phyloP scores from a whole-genome alignment of 495 filamentous ascomycete species.

The Hypoxylon cercidicola region DNA sequence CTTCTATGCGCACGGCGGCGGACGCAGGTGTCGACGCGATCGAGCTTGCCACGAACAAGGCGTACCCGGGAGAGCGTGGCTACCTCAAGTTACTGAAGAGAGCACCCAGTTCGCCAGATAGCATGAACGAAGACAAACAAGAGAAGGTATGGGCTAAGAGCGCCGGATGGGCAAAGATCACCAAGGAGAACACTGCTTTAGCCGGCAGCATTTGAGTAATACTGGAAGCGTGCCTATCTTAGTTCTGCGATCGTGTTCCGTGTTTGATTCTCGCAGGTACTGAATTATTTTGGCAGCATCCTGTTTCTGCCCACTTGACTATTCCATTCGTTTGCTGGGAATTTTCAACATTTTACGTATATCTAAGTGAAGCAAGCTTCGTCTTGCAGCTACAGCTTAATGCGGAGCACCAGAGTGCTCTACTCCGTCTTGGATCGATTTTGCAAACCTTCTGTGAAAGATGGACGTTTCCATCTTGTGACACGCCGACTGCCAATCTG shows the following conservation, averaged over 20 bases:
- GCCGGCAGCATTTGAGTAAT: conserved; percentile 9
- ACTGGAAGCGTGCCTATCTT: neutral
- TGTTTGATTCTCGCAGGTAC: neutral
- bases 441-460: conserved; percentile 52
- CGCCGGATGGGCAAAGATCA: conserved; percentile 54
- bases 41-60: conserved; percentile 41
- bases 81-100: conserved; percentile 53
- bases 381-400: conserved; percentile 4
- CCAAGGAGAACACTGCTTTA: conserved; percentile 34
- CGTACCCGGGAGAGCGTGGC: conserved; percentile 49
- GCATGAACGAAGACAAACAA: conserved; percentile 52
- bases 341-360: neutral
- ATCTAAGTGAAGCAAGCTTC: neutral
- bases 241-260: neutral
- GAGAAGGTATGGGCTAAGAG: conserved; percentile 57
- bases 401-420: neutral
- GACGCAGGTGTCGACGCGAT: conserved; percentile 52
- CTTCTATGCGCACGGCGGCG: conserved; percentile 49
- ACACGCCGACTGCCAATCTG: conserved; percentile 61
- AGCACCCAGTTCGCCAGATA: conserved; percentile 53
- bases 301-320: neutral
- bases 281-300: conserved; percentile 4
- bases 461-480: conserved; percentile 54
- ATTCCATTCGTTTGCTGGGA: conserved; percentile 4
- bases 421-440: conserved; percentile 30